Evolutionary conservation across 2,329 filamentous ascomycete species (phyloP).

Genomic region (Neopestalotiopsis sp.): DNA sequence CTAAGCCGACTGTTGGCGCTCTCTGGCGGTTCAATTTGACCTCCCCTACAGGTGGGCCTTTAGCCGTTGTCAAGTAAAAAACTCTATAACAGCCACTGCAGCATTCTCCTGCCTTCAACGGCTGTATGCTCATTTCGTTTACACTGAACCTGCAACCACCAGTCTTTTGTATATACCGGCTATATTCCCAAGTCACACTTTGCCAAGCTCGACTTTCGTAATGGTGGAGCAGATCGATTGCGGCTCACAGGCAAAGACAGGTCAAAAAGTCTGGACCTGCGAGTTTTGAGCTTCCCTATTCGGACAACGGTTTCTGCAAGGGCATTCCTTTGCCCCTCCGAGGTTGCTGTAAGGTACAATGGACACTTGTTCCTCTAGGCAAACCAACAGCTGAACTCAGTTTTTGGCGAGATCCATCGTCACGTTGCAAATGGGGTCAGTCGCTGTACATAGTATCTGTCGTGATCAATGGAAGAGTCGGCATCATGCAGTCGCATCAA

Average conservation of each 20-base stretch:
- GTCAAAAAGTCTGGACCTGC: not conserved
- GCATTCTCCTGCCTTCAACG: slow-evolving; percentile 6
- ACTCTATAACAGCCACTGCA: too few species aligned
- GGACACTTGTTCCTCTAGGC: not conserved
- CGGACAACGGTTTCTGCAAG: not conserved
- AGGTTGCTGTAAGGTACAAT: not conserved
- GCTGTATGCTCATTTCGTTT: slow-evolving; percentile 12
- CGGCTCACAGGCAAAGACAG: not conserved
- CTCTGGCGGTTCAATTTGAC: not conserved
- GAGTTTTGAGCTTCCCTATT: slow-evolving; percentile 4
- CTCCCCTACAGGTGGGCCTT: not conserved
- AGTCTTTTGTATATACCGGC: not conserved
- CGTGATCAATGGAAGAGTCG: not conserved
- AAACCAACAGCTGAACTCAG: too few species aligned
- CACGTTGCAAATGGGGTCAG: not conserved
- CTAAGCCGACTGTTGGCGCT: too few species aligned
- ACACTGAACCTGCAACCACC: not conserved
- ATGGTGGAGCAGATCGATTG: slow-evolving; percentile 6
- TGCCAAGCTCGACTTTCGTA: not conserved
- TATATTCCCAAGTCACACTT: slow-evolving; percentile 5
- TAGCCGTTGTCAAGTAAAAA: not conserved
- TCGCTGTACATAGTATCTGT: not conserved
- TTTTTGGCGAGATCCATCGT: not conserved
- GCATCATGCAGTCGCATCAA: not conserved
- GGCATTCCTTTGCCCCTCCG: not conserved